phyloP scores from a whole-genome alignment of 2,329 filamentous ascomycete genomes.

The Fusarium falciforme region DNA sequence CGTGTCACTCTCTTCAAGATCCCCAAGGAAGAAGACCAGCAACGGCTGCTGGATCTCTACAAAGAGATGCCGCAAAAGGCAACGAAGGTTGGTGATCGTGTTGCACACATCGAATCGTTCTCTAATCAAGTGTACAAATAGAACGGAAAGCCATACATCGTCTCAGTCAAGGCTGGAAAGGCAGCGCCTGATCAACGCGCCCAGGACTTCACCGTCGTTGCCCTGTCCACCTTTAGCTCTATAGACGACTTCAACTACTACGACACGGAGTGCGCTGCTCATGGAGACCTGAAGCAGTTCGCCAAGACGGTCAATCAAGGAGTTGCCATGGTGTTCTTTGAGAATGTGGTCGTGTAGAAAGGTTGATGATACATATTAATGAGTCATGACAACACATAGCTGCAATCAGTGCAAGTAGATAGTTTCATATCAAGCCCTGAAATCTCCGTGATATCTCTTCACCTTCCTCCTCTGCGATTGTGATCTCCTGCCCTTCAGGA shows the following conservation, averaged over 20 bases:
- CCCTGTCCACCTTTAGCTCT: conserved; percentile 66
- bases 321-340: conserved; percentile 66
- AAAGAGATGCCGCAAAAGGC: conserved; percentile 46
- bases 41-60: conserved; percentile 47
- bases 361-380: neutral
- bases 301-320: conserved; percentile 48
- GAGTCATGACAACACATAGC: neutral
- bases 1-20: conserved; percentile 55
- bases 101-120: accelerated
- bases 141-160: conserved; percentile 72
- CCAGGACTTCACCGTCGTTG: conserved; percentile 69
- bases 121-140: conserved; percentile 37
- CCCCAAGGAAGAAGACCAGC: conserved; percentile 45
- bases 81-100: conserved; percentile 42
- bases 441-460: conserved; percentile 49
- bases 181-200: conserved; percentile 65
- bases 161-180: conserved; percentile 59
- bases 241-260: conserved; percentile 72
- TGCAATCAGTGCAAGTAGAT: neutral
- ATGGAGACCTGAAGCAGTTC: conserved; percentile 46
- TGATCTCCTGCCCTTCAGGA: conserved; percentile 22
- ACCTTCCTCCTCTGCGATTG: conserved; percentile 24
- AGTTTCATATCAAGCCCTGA: conserved; percentile 46
- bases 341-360: conserved; percentile 31
- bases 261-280: conserved; percentile 57